Evolutionary conservation across 73 alveolate species (phyloP).

Genomic region (Tetrahymena thermophila): DNA sequence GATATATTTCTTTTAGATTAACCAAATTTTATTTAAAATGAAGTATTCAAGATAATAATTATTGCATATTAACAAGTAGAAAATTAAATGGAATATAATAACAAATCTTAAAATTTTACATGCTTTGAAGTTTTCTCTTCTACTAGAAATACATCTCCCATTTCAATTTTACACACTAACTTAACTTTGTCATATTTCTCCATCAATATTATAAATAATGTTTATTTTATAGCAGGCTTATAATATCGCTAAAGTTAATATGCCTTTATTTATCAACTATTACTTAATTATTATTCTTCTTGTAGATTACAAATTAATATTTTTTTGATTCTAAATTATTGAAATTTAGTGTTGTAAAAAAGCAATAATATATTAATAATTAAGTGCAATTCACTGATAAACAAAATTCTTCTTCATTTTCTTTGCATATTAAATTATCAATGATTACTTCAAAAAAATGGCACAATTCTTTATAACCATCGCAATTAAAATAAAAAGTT

Average conservation of each 20-base stretch:
- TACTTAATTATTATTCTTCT: not conserved
- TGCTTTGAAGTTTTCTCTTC: not conserved
- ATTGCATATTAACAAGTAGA: too few relatives aligned
- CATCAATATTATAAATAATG: not conserved
- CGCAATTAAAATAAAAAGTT: not conserved
- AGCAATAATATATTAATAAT: not conserved
- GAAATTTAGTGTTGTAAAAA: not conserved
- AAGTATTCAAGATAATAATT: too few relatives aligned
- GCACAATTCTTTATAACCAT: not conserved
- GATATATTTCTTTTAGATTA: not conserved
- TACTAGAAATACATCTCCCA: not conserved
- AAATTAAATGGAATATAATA: too few relatives aligned
- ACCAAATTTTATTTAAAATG: too few relatives aligned
- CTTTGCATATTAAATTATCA: too few relatives aligned
- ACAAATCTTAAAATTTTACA: not conserved
- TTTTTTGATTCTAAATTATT: not conserved
- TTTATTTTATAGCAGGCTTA: not conserved
- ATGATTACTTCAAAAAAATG: too few relatives aligned
- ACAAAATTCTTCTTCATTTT: not conserved
- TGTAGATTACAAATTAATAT: not conserved
- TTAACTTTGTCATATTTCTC: not conserved
- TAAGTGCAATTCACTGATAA: not conserved
- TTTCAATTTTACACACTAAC: not conserved
- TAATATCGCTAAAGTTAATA: not conserved
- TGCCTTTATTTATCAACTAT: not conserved